These are phyloP conservation scores for Aspergillus hortae DNA, from an alignment of 2,329 filamentous ascomycete species.

Conservation along the genomic window DNA sequence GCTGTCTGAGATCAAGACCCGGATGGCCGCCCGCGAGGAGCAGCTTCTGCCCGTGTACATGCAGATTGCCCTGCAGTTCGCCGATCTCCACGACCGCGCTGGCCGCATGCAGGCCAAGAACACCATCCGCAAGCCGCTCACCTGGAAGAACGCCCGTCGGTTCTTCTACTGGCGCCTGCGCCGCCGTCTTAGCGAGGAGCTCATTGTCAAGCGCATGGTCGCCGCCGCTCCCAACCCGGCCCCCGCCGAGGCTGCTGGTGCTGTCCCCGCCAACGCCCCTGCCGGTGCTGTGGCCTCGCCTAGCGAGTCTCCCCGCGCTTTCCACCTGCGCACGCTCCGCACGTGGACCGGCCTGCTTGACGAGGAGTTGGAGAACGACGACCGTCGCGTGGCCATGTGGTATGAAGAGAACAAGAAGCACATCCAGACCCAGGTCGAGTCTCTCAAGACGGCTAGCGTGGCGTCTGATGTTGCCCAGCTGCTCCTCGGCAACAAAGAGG, in stretches of 20 bases:
- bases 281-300: constrained; percentile 19
- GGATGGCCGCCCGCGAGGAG: constrained; percentile 83
- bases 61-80: constrained; percentile 95
- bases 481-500: constrained; percentile 63
- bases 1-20: constrained; percentile 71
- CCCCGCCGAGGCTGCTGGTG: constrained; percentile 37
- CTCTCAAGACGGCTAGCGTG: constrained; percentile 71
- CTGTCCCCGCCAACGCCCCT: constrained; percentile 39
- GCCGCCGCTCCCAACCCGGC: constrained; percentile 39
- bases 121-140: constrained; percentile 76
- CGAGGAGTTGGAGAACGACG: constrained; percentile 70
- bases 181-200: constrained; percentile 93
- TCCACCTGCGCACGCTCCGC: constrained; percentile 70
- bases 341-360: constrained; percentile 72
- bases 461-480: constrained; percentile 67
- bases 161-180: constrained; percentile 99
- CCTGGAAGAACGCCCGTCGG: constrained; percentile 84
- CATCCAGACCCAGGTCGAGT: constrained; percentile 79
- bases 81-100: constrained; percentile 92
- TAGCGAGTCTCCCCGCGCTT: constrained; percentile 54
- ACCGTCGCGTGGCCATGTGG: constrained; percentile 84
- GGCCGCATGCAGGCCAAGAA: constrained; percentile 99
- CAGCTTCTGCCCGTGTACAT: constrained; percentile 86
- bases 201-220: constrained; percentile 86
- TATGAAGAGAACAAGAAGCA: constrained; percentile 90